These are phyloP conservation scores for Lactifluus echinatus DNA, from an alignment of 768 basidiomycete genomes.

Conservation along the genomic window DNA sequence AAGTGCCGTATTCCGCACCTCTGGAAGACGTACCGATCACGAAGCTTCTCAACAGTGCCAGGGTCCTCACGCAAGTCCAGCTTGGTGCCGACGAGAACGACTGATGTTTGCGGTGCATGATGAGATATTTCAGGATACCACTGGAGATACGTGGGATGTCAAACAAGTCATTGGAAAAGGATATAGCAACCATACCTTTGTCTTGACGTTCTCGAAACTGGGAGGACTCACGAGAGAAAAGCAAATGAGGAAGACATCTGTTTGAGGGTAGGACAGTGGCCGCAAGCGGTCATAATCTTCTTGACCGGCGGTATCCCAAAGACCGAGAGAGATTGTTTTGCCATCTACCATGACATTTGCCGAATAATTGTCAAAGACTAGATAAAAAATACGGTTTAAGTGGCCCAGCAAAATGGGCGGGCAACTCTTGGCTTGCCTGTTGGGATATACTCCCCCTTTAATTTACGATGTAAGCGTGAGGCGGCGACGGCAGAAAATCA, in stretches of 20 bases:
- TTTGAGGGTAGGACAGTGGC: conserved; percentile 97
- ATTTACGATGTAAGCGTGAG: conserved; percentile 2
- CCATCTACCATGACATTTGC: conserved; percentile 99
- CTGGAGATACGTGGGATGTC: conserved; percentile 32
- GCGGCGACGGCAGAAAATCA: neutral
- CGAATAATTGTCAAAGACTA: conserved; percentile 98
- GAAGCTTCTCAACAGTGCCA: conserved; percentile 83
- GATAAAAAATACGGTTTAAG: neutral
- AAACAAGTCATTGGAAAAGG: neutral
- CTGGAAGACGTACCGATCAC: conserved; percentile 59
- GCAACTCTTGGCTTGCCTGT: conserved; percentile 49
- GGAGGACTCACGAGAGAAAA: conserved; percentile 98
- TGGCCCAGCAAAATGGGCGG: conserved; percentile 4
- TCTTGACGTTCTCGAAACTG: conserved; percentile 97
- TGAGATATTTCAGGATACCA: conserved; percentile 98
- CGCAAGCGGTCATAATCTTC: conserved; percentile 98
- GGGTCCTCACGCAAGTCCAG: conserved; percentile 95
- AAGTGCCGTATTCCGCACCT: neutral
- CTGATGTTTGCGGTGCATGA: conserved; percentile 89
- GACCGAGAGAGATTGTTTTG: conserved; percentile 93
- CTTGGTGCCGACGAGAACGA: conserved; percentile 94
- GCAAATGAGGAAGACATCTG: conserved; percentile 98
- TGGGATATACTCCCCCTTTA: conserved; percentile 91
- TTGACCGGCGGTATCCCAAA: conserved; percentile 99
- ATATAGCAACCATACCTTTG: conserved; percentile 51